Evolutionary conservation across 768 basidiomycete species (phyloP).

Genomic region (Hericium alpestre): DNA sequence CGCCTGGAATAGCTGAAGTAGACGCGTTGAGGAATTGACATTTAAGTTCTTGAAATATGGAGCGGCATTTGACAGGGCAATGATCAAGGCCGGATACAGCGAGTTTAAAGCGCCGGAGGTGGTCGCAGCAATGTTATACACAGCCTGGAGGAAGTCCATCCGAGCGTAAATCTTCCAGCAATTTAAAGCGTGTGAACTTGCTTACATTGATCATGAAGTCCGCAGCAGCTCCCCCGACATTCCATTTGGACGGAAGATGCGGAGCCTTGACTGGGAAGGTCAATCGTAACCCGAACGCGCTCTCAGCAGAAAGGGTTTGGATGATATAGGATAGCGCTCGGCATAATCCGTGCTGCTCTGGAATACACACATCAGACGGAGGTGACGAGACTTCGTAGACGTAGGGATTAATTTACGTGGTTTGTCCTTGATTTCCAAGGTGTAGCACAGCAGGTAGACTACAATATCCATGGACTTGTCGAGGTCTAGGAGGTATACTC

Average conservation of each 20-base stretch:
- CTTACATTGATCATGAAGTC: slow-evolving; percentile 85
- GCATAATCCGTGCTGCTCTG: slow-evolving; percentile 87
- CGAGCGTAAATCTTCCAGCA: slow-evolving; percentile 4
- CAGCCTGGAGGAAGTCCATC: slow-evolving; percentile 38
- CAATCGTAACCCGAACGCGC: slow-evolving; percentile 62
- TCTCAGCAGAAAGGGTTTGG: slow-evolving; percentile 82
- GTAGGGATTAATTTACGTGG: slow-evolving; percentile 40
- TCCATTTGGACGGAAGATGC: slow-evolving; percentile 70
- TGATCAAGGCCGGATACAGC: slow-evolving; percentile 86
- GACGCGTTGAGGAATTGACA: slow-evolving; percentile 69
- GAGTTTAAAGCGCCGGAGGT: slow-evolving; percentile 74
- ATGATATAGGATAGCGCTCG: slow-evolving; percentile 85
- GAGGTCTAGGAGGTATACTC: slow-evolving; percentile 67
- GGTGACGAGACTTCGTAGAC: neutral
- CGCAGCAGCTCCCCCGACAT: slow-evolving; percentile 56
- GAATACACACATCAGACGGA: slow-evolving; percentile 1
- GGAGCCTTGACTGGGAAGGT: slow-evolving; percentile 47
- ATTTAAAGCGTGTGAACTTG: neutral
- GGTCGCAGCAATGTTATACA: slow-evolving; percentile 84
- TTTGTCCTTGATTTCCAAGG: slow-evolving; percentile 87
- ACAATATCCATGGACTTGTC: slow-evolving; percentile 71
- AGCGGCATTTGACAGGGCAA: slow-evolving; percentile 79
- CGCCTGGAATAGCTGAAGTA: slow-evolving; percentile 83
- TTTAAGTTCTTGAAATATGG: slow-evolving; percentile 78
- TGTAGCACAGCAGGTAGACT: slow-evolving; percentile 69